Percentiles rank a stretch among this genome's conserved stretches.
These are phyloP conservation scores for Boletus rubroflammeus DNA, from an alignment of 768 basidiomycete genomes.

Conservation along the genomic window DNA sequence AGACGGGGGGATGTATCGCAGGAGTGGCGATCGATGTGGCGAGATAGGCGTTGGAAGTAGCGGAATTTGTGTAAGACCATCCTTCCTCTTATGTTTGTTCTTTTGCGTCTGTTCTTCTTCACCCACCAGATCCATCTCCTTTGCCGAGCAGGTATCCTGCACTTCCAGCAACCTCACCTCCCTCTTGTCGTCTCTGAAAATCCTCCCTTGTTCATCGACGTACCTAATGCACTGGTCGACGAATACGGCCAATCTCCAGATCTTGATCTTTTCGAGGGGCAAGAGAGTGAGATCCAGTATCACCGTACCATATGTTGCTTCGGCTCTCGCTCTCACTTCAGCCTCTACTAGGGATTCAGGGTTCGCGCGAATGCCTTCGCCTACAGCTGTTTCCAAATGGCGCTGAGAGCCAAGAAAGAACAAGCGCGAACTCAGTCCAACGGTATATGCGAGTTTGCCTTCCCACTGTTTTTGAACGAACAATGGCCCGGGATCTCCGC, in stretches of 20 bases:
- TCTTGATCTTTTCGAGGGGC: constrained; percentile 82
- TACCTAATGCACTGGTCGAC: constrained; percentile 55
- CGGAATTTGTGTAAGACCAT: constrained; percentile 8
- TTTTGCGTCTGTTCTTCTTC: constrained; percentile 7
- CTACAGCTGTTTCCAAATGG: neutral
- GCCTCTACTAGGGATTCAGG: neutral
- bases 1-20: constrained; percentile 12
- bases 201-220: neutral
- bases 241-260: constrained; percentile 66
- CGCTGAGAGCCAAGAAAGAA: constrained; percentile 67
- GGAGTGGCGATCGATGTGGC: constrained; percentile 28
- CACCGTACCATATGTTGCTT: constrained; percentile 48
- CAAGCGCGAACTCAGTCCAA: constrained; percentile 72
- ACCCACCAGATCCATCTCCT: constrained; percentile 5
- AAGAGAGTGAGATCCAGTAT: constrained; percentile 77
- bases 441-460: constrained; percentile 77
- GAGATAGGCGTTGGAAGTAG: constrained; percentile 30
- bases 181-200: neutral
- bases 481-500: constrained; percentile 66
- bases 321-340: constrained; percentile 9
- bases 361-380: neutral
- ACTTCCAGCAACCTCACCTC: constrained; percentile 17
- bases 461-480: constrained; percentile 91
- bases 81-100: constrained; percentile 13
- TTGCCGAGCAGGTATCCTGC: constrained; percentile 14